Evolutionary conservation across 1,284 basidiomycete species (phyloP).

Genomic region (Pterulicium gracile): DNA sequence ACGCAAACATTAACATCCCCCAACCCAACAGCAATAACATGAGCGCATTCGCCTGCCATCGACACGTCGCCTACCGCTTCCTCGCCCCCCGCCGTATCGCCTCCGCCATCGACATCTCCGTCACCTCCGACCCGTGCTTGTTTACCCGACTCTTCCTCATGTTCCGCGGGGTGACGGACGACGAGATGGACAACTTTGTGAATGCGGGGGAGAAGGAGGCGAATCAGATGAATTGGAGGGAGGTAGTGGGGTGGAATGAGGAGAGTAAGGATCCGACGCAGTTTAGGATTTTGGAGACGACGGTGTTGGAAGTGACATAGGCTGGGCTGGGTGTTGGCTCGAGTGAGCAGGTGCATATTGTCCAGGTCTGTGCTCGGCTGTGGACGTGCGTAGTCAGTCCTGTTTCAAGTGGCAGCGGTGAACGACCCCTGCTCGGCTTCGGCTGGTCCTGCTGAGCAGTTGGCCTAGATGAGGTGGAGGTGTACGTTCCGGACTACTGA

Average conservation of each 20-base stretch:
- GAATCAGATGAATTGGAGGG: slow-evolving; percentile 65
- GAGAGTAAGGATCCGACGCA: slow-evolving; percentile 57
- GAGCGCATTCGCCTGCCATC: slow-evolving; percentile 56
- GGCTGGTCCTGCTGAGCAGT: no score
- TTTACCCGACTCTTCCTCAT: slow-evolving; percentile 80
- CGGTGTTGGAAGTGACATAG: slow-evolving; percentile 59
- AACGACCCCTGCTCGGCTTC: no score
- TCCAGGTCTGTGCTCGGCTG: no score
- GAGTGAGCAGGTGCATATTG: no score
- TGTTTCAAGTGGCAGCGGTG: no score
- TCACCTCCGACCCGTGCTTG: slow-evolving; percentile 65
- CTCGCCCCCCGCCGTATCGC: slow-evolving; percentile 65
- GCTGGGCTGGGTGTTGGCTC: no score
- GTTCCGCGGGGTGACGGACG: slow-evolving; percentile 70
- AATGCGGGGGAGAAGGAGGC: slow-evolving; percentile 80
- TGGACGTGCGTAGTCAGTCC: no score
- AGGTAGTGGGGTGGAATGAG: slow-evolving; percentile 67
- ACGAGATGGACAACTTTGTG: slow-evolving; percentile 59
- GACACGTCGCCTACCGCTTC: slow-evolving; percentile 80
- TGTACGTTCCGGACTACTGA: no score
- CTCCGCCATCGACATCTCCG: slow-evolving; percentile 72
- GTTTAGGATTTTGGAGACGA: slow-evolving; percentile 70
- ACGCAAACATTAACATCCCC: slow-evolving; percentile 1
- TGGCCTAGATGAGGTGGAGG: no score
- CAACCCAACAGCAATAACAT: slow-evolving; percentile 51